Conservation (phyloP, 73 alveolate species). For the Effrenium voratum region DNA sequence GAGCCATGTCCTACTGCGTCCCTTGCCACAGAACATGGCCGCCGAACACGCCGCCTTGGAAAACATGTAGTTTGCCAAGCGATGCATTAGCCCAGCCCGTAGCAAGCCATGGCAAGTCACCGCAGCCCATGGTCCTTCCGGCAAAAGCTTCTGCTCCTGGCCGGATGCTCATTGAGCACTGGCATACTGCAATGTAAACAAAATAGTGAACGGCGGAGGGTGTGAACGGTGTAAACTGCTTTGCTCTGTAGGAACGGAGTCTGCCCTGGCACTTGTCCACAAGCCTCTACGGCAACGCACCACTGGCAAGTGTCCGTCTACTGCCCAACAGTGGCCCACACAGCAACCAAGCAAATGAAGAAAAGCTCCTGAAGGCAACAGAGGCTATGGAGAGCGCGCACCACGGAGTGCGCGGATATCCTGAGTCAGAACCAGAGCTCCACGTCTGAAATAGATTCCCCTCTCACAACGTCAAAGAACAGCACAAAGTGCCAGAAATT, state of each 20-base stretch:
- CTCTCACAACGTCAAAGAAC: neutral
- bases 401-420: slow-evolving; percentile 23
- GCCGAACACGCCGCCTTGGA: neutral
- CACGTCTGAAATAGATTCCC: no score
- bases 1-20: no score
- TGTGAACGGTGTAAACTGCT: neutral
- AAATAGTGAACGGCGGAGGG: neutral
- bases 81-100: neutral
- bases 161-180: no score
- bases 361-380: slow-evolving; percentile 22
- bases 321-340: neutral
- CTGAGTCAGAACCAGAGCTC: no score
- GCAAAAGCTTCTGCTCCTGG: slow-evolving; percentile 25
- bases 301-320: neutral
- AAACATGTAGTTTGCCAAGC: no score
- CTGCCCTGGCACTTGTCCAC: neutral
- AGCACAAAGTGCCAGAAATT: neutral
- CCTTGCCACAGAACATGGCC: no score
- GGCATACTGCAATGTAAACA: no score
- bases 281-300: neutral
- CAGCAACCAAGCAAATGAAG: neutral
- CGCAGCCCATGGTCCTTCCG: neutral
- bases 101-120: neutral
- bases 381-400: slow-evolving; percentile 51
- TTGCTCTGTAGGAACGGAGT: neutral